These are phyloP conservation scores for Xylaria sp. DNA, from an alignment of 2,329 filamentous ascomycete species.

Conservation along the genomic window DNA sequence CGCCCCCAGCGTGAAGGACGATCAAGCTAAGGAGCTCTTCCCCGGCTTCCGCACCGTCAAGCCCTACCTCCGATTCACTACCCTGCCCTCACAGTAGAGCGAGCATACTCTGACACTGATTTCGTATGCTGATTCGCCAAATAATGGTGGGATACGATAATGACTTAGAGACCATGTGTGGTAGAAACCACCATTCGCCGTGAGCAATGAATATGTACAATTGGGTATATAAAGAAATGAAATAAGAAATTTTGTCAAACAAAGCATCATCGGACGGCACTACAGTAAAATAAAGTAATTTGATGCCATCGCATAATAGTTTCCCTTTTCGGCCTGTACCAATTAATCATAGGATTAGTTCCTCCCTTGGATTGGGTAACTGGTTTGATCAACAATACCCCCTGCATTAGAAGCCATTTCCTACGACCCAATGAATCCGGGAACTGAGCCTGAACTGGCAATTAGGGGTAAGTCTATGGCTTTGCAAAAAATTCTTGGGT, in stretches of 20 bases:
- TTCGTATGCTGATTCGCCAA: slow-evolving; percentile 46
- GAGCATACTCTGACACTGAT: neutral
- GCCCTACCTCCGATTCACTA: slow-evolving; percentile 79
- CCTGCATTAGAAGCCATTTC: neutral
- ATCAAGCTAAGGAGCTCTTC: slow-evolving; percentile 89
- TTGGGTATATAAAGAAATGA: slow-evolving; percentile 15
- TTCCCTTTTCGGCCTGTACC: neutral
- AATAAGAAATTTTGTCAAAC: slow-evolving; percentile 4
- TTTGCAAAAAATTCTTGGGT: neutral
- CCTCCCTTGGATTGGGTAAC: neutral
- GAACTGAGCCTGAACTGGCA: neutral
- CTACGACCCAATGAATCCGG: neutral
- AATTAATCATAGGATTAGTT: neutral
- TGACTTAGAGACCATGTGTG: slow-evolving; percentile 11
- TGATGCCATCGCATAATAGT: neutral
- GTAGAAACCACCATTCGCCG: slow-evolving; percentile 1
- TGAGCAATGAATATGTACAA: slow-evolving; percentile 13
- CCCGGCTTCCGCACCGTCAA: slow-evolving; percentile 76
- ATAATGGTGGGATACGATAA: neutral
- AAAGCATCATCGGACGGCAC: neutral
- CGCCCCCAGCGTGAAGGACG: slow-evolving; percentile 81
- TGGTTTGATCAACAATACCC: slow-evolving; percentile 4
- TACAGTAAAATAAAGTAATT: neutral
- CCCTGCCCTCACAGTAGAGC: slow-evolving; percentile 66
- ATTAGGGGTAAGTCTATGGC: neutral